phyloP scores from a whole-genome alignment of 495 filamentous ascomycete species.

The Penicillium arizonense region DNA sequence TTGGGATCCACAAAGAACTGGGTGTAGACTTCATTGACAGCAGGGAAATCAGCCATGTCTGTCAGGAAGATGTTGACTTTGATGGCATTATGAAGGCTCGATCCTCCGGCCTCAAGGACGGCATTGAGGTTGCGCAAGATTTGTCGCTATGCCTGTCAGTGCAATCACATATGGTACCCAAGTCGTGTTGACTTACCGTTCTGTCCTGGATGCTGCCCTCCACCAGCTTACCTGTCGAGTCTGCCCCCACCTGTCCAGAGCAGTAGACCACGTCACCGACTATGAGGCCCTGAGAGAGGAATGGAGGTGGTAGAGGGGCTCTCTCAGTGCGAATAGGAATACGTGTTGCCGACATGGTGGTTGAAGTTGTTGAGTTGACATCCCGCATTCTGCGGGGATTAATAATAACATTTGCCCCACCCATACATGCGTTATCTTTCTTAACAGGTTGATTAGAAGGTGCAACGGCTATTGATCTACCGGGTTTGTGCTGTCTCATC shows the following conservation, averaged over 20 bases:
- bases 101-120: conserved; percentile 64
- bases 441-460: no score
- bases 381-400: no score
- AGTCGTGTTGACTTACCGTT: conserved; percentile 37
- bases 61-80: conserved; percentile 71
- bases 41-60: conserved; percentile 65
- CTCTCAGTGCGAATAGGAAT: conserved; percentile 29
- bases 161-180: background rate
- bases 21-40: conserved; percentile 61
- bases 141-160: conserved; percentile 33
- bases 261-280: conserved; percentile 45
- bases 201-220: conserved; percentile 54
- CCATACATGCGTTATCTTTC: no score
- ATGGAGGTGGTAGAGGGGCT: conserved; percentile 40
- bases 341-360: conserved; percentile 15
- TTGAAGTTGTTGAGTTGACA: no score
- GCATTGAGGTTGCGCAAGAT: conserved; percentile 61
- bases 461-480: no score
- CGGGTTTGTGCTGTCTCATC: no score
- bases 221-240: conserved; percentile 47
- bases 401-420: no score
- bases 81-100: conserved; percentile 59
- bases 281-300: conserved; percentile 44
- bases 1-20: conserved; percentile 54
- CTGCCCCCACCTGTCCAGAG: conserved; percentile 48